Conservation (phyloP, 305 asterid species). For the Solanum aculeatissimum region DNA sequence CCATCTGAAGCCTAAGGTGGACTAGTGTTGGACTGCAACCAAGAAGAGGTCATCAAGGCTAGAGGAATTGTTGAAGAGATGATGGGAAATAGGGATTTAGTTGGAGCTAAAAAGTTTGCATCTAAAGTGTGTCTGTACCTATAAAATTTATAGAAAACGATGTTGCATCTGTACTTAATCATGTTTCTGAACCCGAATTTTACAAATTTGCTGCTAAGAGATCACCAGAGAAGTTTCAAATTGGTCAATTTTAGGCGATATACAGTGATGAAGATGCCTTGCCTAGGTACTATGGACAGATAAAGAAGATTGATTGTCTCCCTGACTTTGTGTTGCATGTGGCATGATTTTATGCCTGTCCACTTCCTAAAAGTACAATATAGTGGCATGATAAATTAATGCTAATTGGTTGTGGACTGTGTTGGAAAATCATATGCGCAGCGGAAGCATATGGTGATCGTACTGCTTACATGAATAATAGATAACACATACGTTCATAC, state of each 20-base stretch:
- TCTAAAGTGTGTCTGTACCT: background rate
- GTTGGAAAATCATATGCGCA: too few species aligned
- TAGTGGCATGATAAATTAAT: constrained; percentile 10
- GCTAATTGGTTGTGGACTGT: constrained; percentile 20
- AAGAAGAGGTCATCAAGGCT: constrained; percentile 32
- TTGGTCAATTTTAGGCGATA: constrained; percentile 28
- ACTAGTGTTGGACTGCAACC: constrained; percentile 27
- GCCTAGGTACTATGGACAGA: constrained; percentile 20
- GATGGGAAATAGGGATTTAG: constrained; percentile 42
- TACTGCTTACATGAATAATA: too few species aligned
- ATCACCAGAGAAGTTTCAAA: constrained; percentile 10
- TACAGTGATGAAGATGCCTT: constrained; percentile 20
- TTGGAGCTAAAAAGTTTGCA: constrained; percentile 24
- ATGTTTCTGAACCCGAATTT: constrained; percentile 14
- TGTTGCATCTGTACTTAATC: background rate
- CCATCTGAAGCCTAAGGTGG: too few species aligned
- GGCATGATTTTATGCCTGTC: constrained; percentile 8
- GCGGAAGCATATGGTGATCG: too few species aligned
- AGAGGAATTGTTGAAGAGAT: constrained; percentile 28
- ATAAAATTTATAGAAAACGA: background rate
- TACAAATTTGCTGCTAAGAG: constrained; percentile 13
- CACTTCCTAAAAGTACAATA: background rate
- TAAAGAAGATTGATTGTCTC: constrained; percentile 10
- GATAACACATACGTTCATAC: too few species aligned
- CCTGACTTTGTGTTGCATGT: constrained; percentile 7